These are phyloP conservation scores for Coelastrella sp. DNA, from an alignment of 139 green algal species.

Conservation along the genomic window DNA sequence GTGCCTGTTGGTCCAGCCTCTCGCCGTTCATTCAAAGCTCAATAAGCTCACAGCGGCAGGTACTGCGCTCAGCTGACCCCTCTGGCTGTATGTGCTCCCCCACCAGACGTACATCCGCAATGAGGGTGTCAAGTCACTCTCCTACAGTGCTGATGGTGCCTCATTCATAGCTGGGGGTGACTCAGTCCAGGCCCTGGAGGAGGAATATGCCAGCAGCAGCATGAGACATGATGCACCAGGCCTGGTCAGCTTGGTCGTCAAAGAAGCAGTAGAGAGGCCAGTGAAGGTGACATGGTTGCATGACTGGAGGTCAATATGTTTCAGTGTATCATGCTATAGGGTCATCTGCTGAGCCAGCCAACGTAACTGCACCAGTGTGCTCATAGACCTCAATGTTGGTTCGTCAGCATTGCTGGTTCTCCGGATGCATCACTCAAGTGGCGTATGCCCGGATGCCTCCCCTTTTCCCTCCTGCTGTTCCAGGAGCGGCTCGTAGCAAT, in stretches of 20 bases:
- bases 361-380: background rate
- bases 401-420: background rate
- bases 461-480: background rate
- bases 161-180: slow-evolving; percentile 53
- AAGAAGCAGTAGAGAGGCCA: slow-evolving; percentile 44
- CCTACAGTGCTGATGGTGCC: slow-evolving; percentile 48
- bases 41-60: background rate
- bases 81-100: background rate
- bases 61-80: background rate
- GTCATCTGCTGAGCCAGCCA: background rate
- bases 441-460: too few species aligned
- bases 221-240: slow-evolving; percentile 47
- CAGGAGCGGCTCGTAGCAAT: slow-evolving; percentile 57
- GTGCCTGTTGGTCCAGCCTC: background rate
- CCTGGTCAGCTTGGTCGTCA: slow-evolving; percentile 56
- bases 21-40: background rate
- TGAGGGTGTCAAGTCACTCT: slow-evolving; percentile 53
- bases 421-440: too few species aligned
- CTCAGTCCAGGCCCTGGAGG: slow-evolving; percentile 48
- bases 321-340: too few species aligned
- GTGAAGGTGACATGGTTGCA: slow-evolving; percentile 15
- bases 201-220: slow-evolving; percentile 26
- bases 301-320: too few species aligned
- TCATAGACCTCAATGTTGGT: background rate
- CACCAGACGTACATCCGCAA: slow-evolving; percentile 53